Percentiles rank a stretch among this genome's conserved stretches.
Evolutionary conservation across 73 alveolate genomes (phyloP).

Genomic region (Tetrahymena thermophila): DNA sequence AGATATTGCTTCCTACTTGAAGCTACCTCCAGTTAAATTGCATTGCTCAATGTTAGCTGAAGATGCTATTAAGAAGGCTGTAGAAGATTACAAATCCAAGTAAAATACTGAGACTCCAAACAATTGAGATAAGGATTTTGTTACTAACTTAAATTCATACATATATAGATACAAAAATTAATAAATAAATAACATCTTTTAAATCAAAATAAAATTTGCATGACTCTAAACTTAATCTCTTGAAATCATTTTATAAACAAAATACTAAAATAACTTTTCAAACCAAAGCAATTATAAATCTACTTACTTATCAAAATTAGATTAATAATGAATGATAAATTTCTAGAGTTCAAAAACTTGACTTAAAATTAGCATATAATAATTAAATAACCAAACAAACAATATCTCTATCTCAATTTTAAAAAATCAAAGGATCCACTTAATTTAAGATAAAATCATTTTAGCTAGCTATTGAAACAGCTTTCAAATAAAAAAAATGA

Average conservation of each 20-base stretch:
- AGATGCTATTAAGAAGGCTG: conserved; percentile 92
- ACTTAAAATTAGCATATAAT: too few relatives aligned
- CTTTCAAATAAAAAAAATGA: too few relatives aligned
- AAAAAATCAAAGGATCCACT: too few relatives aligned
- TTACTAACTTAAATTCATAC: too few relatives aligned
- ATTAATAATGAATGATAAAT: not conserved
- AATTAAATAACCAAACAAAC: too few relatives aligned
- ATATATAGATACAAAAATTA: too few relatives aligned
- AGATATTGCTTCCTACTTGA: conserved; percentile 79
- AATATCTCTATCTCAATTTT: too few relatives aligned
- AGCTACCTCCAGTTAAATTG: conserved; percentile 86
- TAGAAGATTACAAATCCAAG: conserved; percentile 71
- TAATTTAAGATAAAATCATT: too few relatives aligned
- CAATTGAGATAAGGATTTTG: not conserved
- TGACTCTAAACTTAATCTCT: not conserved
- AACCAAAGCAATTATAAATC: not conserved
- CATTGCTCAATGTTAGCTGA: conserved; percentile 95
- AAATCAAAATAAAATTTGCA: not conserved
- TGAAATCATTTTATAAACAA: not conserved
- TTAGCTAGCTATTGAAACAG: not conserved
- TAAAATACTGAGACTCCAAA: not conserved
- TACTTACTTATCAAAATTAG: not conserved
- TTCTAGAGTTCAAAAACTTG: not conserved
- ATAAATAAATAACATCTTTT: not conserved
- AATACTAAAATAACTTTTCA: not conserved